Evolutionary conservation across 257 asterid genomes (phyloP).

Genomic region (Nicotiana tomentosiformis): DNA sequence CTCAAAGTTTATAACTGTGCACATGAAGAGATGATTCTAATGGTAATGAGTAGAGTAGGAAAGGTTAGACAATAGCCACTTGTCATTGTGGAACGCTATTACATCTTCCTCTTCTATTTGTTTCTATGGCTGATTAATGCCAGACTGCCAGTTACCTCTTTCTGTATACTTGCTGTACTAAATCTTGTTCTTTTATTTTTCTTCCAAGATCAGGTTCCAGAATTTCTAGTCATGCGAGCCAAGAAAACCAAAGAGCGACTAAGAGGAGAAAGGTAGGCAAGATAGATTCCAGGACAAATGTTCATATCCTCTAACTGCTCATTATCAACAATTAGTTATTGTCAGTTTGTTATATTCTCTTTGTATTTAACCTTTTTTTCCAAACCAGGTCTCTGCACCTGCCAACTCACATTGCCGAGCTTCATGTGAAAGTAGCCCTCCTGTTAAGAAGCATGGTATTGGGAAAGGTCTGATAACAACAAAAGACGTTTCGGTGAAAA

Average conservation of each 20-base stretch:
- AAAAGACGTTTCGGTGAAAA: slow-evolving; percentile 31
- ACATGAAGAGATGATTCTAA: neutral
- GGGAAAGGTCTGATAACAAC: slow-evolving; percentile 72
- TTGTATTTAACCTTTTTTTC: slow-evolving; percentile 8
- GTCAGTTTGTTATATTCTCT: slow-evolving; percentile 1
- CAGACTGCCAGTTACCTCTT: neutral
- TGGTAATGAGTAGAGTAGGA: neutral
- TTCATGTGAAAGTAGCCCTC: slow-evolving; percentile 25
- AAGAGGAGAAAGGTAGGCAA: slow-evolving; percentile 72
- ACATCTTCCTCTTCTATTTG: neutral
- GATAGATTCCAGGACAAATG: neutral
- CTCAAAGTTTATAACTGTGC: neutral
- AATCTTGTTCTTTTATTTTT: slow-evolving; percentile 15
- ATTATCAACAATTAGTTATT: neutral
- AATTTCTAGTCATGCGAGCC: slow-evolving; percentile 31
- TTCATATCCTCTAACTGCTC: neutral
- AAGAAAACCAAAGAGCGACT: slow-evolving; percentile 33
- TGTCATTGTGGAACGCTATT: neutral
- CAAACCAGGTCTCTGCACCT: slow-evolving; percentile 42
- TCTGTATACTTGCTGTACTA: neutral
- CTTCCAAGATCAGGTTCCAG: slow-evolving; percentile 46
- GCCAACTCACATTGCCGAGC: slow-evolving; percentile 31
- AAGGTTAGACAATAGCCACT: neutral
- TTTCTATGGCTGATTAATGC: neutral
- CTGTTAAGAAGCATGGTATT: slow-evolving; percentile 40